Evolutionary conservation across 768 basidiomycete species (phyloP), one percentile per base, ranked within the genome.

Genomic region (Termitomyces sp.): DNA sequence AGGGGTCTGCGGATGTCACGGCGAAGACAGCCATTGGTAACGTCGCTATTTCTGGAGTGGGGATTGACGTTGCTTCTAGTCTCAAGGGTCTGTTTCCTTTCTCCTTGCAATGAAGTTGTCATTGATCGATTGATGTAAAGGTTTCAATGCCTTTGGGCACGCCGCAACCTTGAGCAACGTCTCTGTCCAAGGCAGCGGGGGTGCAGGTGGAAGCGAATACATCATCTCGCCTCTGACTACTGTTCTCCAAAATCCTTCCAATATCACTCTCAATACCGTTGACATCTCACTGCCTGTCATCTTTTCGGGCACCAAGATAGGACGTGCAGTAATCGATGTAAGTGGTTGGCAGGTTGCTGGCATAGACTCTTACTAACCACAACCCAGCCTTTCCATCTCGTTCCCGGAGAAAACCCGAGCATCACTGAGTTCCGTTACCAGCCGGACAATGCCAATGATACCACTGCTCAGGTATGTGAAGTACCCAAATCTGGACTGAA

Each of bases 391-490:
- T 83, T 87, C 57, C 61, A 81, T 57, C 71, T 88, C 42, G 67
- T 74, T 19, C 85, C 87, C 3, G 86, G 85, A 43, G 63, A 71
- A 43, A 85, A 88, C 58, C 63, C 60, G 1, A 62, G 82, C 22
- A 50, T 72, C 0, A 73, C 84, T 2, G 84, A 87, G 62, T 88
- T 90, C 73, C 84, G 78, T 56, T 90, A 90, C 60, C 71, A 76
- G 59, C 87, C 87, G 0, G 74, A 74, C 10, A 66, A 87, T 65
- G 77, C 83, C 10, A 87, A 87, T 59, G 79, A 88, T 62, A 87
- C 86, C 4, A 68, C 73, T 22, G 86, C 87, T 3, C 81, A 82
- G 65, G 77, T 76, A 30, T 26, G 65, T 57, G 26, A 19, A 28
- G 24, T 7, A 40, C 15, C 17, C 14, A 21, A 24, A 12, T 32